Evolutionary conservation across 306 rosid genomes (phyloP), one percentile per base, ranked within the genome.

Genomic region (Canavalia ensiformis): DNA sequence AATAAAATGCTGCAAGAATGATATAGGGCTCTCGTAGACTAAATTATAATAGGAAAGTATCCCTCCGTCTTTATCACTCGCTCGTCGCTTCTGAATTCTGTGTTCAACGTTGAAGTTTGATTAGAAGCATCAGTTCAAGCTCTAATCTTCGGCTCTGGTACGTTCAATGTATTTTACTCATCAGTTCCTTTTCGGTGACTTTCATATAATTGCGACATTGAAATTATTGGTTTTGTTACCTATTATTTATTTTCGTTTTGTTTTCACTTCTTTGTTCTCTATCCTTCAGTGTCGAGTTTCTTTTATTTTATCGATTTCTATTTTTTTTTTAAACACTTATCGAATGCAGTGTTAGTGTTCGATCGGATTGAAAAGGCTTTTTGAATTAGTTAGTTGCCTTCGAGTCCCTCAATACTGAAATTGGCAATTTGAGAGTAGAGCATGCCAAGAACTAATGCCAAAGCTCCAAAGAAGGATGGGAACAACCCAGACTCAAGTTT

Each of bases 381-480:
- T 66, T 34, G 30, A 37, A 64, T 37, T 64, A 13, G 11, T 35
- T 64, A 12, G 29, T 34, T 6, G 47, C 10, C 6, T 72, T 50
- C 54, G 31, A 13, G 56, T 72, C 33, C 28, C 63, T 72, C 37
- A 31, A 59, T 51, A 10, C 55, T 74, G 45, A 79, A 47, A 33
- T 58, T 67, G 59, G 71, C 57, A 79, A 76, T 30, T 33, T 12
- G 54, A 64, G 63, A 49, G 25, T 31, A 63, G 57, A 76, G 31
- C 12, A 86, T 86, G 89, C 13, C 47, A 4, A 80, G 59, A 57
- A 56, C 34, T 50, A 70, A 41, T 63, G 41, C 52, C 65, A 76
- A 72, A 76, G 44, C 85, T 64, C 70, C 89, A 46, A 79, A 76
- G 81, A 86, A 83, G 63, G n/a, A 52, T 4, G 80, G 65, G 29